A percentile compares a stretch with the other conserved stretches of the same genome.
Conservation (phyloP, 2,329 filamentous ascomycete species). For the Fusarium sp. region DNA sequence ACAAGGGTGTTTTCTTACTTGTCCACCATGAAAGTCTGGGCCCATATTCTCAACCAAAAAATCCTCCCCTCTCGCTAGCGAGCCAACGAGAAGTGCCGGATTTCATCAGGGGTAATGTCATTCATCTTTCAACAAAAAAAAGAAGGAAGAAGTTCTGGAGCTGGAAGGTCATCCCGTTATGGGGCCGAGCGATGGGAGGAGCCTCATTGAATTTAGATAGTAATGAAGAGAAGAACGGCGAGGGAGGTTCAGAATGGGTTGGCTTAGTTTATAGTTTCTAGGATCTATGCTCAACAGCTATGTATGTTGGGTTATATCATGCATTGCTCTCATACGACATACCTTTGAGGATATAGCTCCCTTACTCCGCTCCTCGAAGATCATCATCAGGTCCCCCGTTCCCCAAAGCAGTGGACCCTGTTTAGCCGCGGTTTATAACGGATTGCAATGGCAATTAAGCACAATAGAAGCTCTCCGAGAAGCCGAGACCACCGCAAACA, state of each 20-base stretch:
- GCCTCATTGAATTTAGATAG: background rate
- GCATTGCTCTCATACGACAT: background rate
- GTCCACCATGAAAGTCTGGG: background rate
- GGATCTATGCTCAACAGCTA: conserved; percentile 1
- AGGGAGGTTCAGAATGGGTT: no score
- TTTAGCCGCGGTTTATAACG: conserved; percentile 34
- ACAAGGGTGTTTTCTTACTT: background rate
- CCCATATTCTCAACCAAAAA: conserved; percentile 37
- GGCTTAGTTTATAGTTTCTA: background rate
- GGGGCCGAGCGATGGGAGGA: conserved; percentile 18
- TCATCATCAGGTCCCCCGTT: conserved; percentile 12
- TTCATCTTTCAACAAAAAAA: conserved; percentile 34
- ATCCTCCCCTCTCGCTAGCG: conserved; percentile 10
- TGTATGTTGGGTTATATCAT: conserved; percentile 15
- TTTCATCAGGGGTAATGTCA: conserved; percentile 41
- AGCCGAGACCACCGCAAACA: conserved; percentile 33
- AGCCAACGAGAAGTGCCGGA: conserved; percentile 44
- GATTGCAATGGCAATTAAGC: conserved; percentile 10
- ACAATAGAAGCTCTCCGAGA: conserved; percentile 12
- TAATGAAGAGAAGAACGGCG: background rate
- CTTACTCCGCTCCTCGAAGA: background rate
- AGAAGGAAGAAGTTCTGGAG: conserved; percentile 1
- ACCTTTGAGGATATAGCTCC: background rate
- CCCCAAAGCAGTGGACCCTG: conserved; percentile 13
- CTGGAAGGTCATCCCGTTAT: background rate